phyloP scores from a whole-genome alignment of 768 basidiomycete genomes.

The Hericium coralloides region DNA sequence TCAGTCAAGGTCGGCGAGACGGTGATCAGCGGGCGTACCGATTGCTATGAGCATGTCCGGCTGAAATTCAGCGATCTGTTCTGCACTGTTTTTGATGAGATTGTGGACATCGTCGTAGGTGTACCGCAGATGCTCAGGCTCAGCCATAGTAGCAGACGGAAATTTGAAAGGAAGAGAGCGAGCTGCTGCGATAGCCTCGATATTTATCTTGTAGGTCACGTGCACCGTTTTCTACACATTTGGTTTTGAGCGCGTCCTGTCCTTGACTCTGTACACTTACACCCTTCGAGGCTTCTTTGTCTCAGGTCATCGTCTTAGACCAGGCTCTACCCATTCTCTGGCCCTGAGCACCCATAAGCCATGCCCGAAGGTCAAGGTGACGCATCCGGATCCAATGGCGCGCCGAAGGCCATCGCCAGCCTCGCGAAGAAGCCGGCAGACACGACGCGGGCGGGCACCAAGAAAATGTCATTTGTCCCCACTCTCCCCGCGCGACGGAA shows the following conservation, averaged over 20 bases:
- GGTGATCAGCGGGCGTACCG: conserved; percentile 31
- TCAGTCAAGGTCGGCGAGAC: background rate
- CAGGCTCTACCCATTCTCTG: background rate
- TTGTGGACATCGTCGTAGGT: conserved; percentile 95
- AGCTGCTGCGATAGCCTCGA: background rate
- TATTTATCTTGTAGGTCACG: background rate
- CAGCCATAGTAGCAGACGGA: conserved; percentile 16
- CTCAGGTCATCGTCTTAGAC: background rate
- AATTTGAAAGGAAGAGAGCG: background rate
- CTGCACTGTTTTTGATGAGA: conserved; percentile 60
- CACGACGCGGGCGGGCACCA: conserved; percentile 64
- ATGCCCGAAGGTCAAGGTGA: conserved; percentile 7
- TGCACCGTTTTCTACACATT: background rate
- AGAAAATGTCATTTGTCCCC: conserved; percentile 75
- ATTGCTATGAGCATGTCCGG: conserved; percentile 85
- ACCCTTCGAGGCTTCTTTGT: no score
- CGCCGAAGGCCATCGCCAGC: conserved; percentile 64
- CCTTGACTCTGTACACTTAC: background rate
- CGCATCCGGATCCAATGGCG: conserved; percentile 15
- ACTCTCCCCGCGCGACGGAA: conserved; percentile 67
- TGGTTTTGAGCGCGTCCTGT: background rate
- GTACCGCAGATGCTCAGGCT: conserved; percentile 53
- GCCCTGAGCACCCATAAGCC: background rate
- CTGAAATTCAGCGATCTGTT: conserved; percentile 68
- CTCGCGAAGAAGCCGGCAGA: conserved; percentile 63